A percentile compares a stretch with the other conserved stretches of the same genome.
Evolutionary conservation across 2,329 filamentous ascomycete genomes (phyloP).

Genomic region (Fusarium sp.): DNA sequence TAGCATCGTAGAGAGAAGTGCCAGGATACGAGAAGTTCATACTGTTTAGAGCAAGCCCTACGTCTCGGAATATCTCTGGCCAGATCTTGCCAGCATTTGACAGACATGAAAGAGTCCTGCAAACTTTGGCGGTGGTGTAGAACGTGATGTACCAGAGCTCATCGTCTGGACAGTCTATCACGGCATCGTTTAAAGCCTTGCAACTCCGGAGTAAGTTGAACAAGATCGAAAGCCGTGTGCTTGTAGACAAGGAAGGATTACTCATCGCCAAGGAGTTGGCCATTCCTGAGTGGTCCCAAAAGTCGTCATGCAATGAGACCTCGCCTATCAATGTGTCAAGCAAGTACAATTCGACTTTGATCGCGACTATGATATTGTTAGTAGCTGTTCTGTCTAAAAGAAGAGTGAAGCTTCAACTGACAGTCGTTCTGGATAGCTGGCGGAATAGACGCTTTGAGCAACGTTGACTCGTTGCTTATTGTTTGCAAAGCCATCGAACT

Average conservation of each 20-base stretch:
- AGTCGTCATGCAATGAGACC: conserved; percentile 17
- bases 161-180: neutral
- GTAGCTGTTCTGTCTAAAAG: accelerated
- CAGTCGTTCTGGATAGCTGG: neutral
- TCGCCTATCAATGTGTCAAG: conserved; percentile 17
- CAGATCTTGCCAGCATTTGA: conserved; percentile 21
- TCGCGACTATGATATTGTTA: neutral
- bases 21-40: neutral
- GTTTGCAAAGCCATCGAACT: conserved; percentile 21
- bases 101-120: conserved; percentile 11
- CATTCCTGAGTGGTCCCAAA: conserved; percentile 3
- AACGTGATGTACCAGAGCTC: conserved; percentile 18
- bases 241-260: neutral
- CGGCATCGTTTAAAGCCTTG: conserved; percentile 2
- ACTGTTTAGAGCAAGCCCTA: neutral
- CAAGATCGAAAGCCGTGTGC: neutral
- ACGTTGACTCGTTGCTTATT: neutral
- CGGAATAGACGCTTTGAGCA: conserved; percentile 2
- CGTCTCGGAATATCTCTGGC: neutral
- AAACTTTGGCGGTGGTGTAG: conserved; percentile 19
- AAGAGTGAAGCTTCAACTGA: neutral
- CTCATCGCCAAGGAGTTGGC: neutral
- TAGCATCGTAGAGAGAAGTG: neutral
- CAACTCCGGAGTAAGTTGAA: conserved; percentile 5
- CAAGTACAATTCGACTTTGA: conserved; percentile 6